Evolutionary conservation across 768 basidiomycete species (phyloP).

Genomic region (Suillus paluster): DNA sequence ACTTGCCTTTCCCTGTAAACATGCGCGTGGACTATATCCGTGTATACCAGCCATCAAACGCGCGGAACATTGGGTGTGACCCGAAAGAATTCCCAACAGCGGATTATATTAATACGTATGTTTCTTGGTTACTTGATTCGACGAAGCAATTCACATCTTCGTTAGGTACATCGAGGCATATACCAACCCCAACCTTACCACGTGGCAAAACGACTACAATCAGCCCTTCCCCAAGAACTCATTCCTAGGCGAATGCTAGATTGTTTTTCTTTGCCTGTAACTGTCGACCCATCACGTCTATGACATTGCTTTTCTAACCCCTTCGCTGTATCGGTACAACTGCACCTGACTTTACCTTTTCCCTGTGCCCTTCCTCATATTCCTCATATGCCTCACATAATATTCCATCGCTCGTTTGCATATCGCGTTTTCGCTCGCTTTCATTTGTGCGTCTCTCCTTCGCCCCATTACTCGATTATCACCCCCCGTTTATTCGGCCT

Average conservation of each 20-base stretch:
- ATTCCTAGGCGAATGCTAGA: slow-evolving; percentile 47
- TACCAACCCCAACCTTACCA: slow-evolving; percentile 56
- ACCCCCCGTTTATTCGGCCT: not conserved
- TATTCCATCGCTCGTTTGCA: not conserved
- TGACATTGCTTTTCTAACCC: not conserved
- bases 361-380: not conserved
- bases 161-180: slow-evolving; percentile 69
- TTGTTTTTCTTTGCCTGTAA: not conserved
- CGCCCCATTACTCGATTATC: not conserved
- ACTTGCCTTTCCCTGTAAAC: slow-evolving; percentile 54
- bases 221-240: slow-evolving; percentile 56
- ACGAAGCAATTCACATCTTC: not conserved
- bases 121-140: slow-evolving; percentile 12
- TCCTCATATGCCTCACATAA: not conserved
- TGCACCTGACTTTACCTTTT: slow-evolving; percentile 1
- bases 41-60: slow-evolving; percentile 69
- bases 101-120: slow-evolving; percentile 69
- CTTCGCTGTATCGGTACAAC: slow-evolving; percentile 3
- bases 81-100: slow-evolving; percentile 69
- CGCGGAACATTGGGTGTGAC: slow-evolving; percentile 75
- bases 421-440: not conserved
- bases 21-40: slow-evolving; percentile 62
- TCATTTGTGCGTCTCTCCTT: not conserved
- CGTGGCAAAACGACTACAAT: slow-evolving; percentile 47
- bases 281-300: not conserved